phyloP scores from a whole-genome alignment of 306 rosid genomes.

The Quercus parvula region DNA sequence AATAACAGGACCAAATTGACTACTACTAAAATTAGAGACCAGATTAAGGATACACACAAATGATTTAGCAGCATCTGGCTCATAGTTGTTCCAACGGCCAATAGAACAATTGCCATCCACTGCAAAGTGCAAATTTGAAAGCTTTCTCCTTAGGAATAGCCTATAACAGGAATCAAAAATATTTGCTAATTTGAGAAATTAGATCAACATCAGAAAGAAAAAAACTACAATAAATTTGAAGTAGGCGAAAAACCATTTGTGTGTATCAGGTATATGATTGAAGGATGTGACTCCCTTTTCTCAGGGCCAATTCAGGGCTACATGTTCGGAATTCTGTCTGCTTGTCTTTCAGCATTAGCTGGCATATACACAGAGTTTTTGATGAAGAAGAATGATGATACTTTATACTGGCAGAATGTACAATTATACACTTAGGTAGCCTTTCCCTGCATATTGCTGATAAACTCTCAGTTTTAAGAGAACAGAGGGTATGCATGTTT shows the following conservation, averaged over 20 bases:
- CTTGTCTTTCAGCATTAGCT: slow-evolving; percentile 94
- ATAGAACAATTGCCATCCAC: slow-evolving; percentile 78
- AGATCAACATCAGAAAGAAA: background rate
- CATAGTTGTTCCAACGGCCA: slow-evolving; percentile 96
- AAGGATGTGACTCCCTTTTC: slow-evolving; percentile 62
- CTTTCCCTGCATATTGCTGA: slow-evolving; percentile 10
- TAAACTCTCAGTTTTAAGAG: background rate
- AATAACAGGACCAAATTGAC: too few species aligned
- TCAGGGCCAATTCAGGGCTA: slow-evolving; percentile 90
- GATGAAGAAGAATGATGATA: slow-evolving; percentile 96
- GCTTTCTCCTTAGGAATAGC: slow-evolving; percentile 73
- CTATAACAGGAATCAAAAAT: slow-evolving; percentile 29
- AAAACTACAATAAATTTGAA: too few species aligned
- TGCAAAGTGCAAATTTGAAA: slow-evolving; percentile 58
- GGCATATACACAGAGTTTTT: slow-evolving; percentile 83
- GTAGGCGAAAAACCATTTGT: too few species aligned
- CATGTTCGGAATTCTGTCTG: slow-evolving; percentile 76
- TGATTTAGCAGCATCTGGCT: slow-evolving; percentile 60
- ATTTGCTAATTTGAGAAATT: background rate
- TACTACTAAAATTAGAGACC: too few species aligned
- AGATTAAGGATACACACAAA: background rate
- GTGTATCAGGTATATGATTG: too few species aligned
- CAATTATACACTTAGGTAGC: slow-evolving; percentile 88
- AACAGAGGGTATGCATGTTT: too few species aligned
- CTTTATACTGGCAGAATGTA: slow-evolving; percentile 93